A percentile compares a stretch with the other conserved stretches of the same genome.
Evolutionary conservation across 345 rosid species (phyloP).

Genomic region (Syzygium grande): DNA sequence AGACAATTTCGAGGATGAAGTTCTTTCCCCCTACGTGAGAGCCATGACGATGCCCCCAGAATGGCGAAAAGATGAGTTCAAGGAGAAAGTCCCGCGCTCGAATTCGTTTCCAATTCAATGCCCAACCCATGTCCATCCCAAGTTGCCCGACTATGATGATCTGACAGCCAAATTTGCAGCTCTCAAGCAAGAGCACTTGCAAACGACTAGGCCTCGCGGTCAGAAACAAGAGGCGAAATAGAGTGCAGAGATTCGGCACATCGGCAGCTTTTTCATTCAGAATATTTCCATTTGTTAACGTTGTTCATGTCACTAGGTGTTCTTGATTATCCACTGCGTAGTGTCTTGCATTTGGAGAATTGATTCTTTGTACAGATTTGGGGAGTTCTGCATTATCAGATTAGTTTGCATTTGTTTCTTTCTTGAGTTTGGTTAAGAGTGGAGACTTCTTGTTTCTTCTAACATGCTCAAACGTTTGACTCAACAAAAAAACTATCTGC

Average conservation of each 20-base stretch:
- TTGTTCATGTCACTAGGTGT: background rate
- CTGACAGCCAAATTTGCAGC: slow-evolving; percentile 58
- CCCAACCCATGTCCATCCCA: slow-evolving; percentile 76
- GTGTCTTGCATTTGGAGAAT: background rate
- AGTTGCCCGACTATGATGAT: slow-evolving; percentile 81
- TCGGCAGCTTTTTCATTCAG: background rate
- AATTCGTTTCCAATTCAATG: slow-evolving; percentile 29
- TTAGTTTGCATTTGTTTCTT: background rate
- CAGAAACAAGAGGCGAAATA: background rate
- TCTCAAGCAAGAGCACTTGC: slow-evolving; percentile 40
- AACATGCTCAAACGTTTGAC: background rate
- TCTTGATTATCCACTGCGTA: background rate
- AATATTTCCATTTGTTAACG: background rate
- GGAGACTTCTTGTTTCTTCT: background rate
- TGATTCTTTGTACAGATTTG: background rate
- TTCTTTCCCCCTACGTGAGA: slow-evolving; percentile 22
- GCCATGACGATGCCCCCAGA: slow-evolving; percentile 54
- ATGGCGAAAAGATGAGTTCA: slow-evolving; percentile 11
- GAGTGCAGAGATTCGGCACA: background rate
- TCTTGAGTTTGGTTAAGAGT: background rate
- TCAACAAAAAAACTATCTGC: background rate
- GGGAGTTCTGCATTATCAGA: background rate
- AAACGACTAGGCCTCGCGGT: background rate
- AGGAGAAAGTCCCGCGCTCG: slow-evolving; percentile 13
- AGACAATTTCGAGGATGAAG: background rate